These are phyloP conservation scores for Chenopodium formosanum DNA, from an alignment of 148 eudicot genomes.

Conservation along the genomic window DNA sequence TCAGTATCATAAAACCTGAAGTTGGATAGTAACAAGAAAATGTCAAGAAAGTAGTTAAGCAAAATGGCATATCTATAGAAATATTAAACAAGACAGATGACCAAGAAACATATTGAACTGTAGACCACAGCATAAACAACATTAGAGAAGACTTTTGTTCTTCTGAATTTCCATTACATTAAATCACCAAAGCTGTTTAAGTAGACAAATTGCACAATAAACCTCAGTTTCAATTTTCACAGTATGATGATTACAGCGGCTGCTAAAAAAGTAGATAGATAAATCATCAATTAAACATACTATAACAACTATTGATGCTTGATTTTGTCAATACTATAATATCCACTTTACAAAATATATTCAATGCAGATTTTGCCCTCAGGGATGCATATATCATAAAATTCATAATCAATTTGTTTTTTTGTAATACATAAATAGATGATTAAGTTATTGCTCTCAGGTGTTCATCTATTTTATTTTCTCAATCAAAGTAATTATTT, in stretches of 20 bases:
- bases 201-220: neutral
- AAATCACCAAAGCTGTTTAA: slow-evolving; percentile 13
- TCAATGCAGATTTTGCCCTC: too few relatives aligned
- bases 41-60: neutral
- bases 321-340: too few relatives aligned
- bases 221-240: neutral
- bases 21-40: slow-evolving; percentile 3
- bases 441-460: neutral
- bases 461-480: too few relatives aligned
- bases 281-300: too few relatives aligned
- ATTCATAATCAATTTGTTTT: too few relatives aligned
- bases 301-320: neutral
- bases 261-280: neutral
- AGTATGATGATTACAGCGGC: neutral
- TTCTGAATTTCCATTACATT: neutral
- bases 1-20: slow-evolving; percentile 86
- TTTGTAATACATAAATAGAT: neutral
- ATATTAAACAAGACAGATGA: neutral
- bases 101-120: neutral
- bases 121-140: slow-evolving; percentile 2
- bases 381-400: too few relatives aligned
- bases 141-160: neutral
- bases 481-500: neutral
- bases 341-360: too few relatives aligned
- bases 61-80: neutral